Evolutionary conservation across 768 basidiomycete genomes (phyloP), one percentile per base, ranked within the genome.

Genomic region (Amanita molliuscula): DNA sequence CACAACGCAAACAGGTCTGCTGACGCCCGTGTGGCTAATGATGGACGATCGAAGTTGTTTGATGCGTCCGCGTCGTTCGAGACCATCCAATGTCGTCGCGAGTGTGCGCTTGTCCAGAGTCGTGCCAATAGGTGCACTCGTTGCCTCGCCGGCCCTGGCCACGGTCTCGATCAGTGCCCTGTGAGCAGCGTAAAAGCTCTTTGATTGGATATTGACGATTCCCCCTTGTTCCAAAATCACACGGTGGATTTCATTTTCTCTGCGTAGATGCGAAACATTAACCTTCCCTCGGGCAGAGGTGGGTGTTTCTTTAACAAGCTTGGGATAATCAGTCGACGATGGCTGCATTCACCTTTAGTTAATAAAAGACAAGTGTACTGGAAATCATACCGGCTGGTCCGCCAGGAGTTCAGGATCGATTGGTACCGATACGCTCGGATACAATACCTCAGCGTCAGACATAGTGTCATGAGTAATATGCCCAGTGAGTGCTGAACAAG

Each of bases 201-300:
- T 86, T 21, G 75, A 72, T 51, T 79, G 76, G 10, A 76, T 68
- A 56, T 83, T 82, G 40, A 75, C 66, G 36, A 90, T 77, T 0
- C 89, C 90, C 6, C 83, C 83, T 46, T 75, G 65, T 20, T 68
- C 72, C 50, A 80, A 73, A n/a, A 91, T 64, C 18, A 87, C 74
- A 26, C 76, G 79, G 48, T 81, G 60, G 43, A 92, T 62, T 62
- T 93, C 90, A 53, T 85, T 88, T 67, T 92, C 88, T 18, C 90
- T 78, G 3, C 87, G 79, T 36, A 88, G 67, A 51, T 83, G 75
- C 13, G 89, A 87, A 21, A 92, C 77, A 55, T 91, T 93, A 43
- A 78, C 69, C 54, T 74, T 76, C 25, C 66, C 53, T 20, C 56
- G 54, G 21, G 54, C 21, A 23, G 37, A 33, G 21, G 40, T 50